Evolutionary conservation across 768 basidiomycete species (phyloP), one percentile per base, ranked within the genome.

Genomic region (Rhodotorula sphaerocarpa): DNA sequence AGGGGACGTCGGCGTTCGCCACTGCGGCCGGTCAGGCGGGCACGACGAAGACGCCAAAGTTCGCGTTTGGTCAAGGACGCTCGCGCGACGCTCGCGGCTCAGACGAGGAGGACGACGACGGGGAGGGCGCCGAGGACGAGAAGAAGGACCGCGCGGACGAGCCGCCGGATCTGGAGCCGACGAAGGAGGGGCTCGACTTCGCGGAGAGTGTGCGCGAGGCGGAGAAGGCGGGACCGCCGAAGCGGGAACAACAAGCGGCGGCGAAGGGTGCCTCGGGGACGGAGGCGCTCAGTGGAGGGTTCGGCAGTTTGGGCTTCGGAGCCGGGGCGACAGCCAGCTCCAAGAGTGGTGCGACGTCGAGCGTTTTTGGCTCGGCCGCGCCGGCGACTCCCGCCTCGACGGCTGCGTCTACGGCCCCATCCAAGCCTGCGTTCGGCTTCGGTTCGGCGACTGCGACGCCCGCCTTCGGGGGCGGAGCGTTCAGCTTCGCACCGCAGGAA

Each of bases 151-250:
- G 66, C 7, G 66, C 60, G 12, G 67, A 69, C 42, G 67, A 69
- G 39, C 67, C 67, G 44, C 67, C 67, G 14, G 67, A 69, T 41
- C 57, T 69, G 6, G 67, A 69, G 50, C 67, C 67, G 42, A 61
- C 63, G 10, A 27, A 33, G 33, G 39, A 43, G 31, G 56, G 56
- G 7, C 50, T 69, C 23, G 67, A 69, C 20, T 41, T 65, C 3
- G 55, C 44, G 10, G 25, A 60, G 25, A 55, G 48, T 28, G 52
- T 64, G 59, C 27, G 36, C 31, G 59, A 55, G 20, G 63, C 67
- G 0, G 47, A 43, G 27, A 45, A 21, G 21, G 52, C 27, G 14
- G 7, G 28, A 39, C 36, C 34, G 41, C 44, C 28, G 21, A 27
- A 31, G 20, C 47, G 33, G 18, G 31, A 43, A 20, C 20, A 39